Evolutionary conservation across 345 rosid species (phyloP).

Genomic region (Hevea brasiliensis): DNA sequence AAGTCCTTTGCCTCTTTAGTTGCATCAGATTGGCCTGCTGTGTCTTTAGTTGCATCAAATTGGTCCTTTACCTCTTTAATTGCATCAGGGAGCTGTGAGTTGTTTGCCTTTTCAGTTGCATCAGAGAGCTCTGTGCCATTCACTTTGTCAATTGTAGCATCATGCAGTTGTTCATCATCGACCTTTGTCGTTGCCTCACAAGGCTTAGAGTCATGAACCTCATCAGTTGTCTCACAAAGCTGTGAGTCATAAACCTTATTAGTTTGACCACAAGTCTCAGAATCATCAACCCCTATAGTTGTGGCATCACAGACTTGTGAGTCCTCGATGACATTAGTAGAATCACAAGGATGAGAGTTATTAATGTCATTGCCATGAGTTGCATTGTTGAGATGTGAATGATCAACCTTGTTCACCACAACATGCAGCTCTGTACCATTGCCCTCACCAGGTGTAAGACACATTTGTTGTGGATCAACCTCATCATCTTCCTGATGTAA

Average conservation of each 20-base stretch:
- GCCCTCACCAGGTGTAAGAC: slow-evolving; percentile 13
- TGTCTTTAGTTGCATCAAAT: neutral
- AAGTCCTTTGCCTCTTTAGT: neutral
- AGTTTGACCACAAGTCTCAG: slow-evolving; percentile 1
- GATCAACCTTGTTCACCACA: slow-evolving; percentile 18
- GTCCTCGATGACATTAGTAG: neutral
- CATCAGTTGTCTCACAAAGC: slow-evolving; percentile 5
- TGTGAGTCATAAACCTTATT: slow-evolving; percentile 10
- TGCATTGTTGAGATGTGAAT: slow-evolving; percentile 1
- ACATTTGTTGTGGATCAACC: slow-evolving; percentile 12
- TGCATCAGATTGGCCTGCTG: neutral
- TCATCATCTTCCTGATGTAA: slow-evolving; percentile 21
- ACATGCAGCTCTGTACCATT: slow-evolving; percentile 4
- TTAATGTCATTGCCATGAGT: neutral
- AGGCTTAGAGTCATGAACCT: neutral
- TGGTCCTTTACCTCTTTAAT: neutral
- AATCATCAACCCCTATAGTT: neutral
- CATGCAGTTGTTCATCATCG: slow-evolving; percentile 6
- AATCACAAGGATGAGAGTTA: slow-evolving; percentile 11
- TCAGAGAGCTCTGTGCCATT: slow-evolving; percentile 1
- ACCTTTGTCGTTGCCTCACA: slow-evolving; percentile 1
- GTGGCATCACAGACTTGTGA: slow-evolving; percentile 4
- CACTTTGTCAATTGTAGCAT: neutral
- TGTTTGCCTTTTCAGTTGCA: neutral
- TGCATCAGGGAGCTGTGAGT: neutral